phyloP scores from a whole-genome alignment of 139 green algal species.

The Nannochloris sp. region DNA sequence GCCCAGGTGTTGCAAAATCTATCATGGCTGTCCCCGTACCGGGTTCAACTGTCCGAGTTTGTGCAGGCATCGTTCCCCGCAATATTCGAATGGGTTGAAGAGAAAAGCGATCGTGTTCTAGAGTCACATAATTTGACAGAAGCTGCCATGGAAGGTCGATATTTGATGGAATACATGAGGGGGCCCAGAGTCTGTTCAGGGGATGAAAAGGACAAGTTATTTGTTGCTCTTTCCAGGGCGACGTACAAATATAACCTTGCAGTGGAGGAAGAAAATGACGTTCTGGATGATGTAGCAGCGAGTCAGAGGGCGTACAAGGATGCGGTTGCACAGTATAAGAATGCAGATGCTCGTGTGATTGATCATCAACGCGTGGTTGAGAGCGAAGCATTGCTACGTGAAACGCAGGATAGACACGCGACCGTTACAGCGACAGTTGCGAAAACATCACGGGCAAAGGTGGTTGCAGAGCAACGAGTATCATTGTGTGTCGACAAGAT shows the following conservation, averaged over 20 bases:
- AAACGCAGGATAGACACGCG: slow-evolving; percentile 1
- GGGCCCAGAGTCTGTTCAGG: slow-evolving; percentile 24
- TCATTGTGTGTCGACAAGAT: no score
- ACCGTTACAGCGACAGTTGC: no score
- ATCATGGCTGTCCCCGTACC: slow-evolving; percentile 18
- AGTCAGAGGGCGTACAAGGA: no score
- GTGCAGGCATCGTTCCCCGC: slow-evolving; percentile 23
- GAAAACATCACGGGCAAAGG: no score
- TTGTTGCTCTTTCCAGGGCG: slow-evolving; percentile 15
- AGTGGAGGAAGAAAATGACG: no score
- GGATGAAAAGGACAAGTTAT: slow-evolving; percentile 17
- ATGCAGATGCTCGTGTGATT: no score
- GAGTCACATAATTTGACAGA: slow-evolving; percentile 26
- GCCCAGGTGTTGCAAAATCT: not conserved
- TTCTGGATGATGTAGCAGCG: no score
- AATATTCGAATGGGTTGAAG: slow-evolving; percentile 21
- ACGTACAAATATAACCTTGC: no score
- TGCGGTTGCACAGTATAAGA: no score
- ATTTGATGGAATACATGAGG: slow-evolving; percentile 23
- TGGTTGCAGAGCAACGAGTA: no score
- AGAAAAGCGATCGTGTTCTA: slow-evolving; percentile 5
- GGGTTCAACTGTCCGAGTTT: slow-evolving; percentile 15
- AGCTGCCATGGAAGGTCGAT: slow-evolving; percentile 12
- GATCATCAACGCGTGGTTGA: not conserved
- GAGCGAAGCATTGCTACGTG: not conserved